Conservation (phyloP, 2,329 filamentous ascomycete genomes). For the Alternaria sp. region DNA sequence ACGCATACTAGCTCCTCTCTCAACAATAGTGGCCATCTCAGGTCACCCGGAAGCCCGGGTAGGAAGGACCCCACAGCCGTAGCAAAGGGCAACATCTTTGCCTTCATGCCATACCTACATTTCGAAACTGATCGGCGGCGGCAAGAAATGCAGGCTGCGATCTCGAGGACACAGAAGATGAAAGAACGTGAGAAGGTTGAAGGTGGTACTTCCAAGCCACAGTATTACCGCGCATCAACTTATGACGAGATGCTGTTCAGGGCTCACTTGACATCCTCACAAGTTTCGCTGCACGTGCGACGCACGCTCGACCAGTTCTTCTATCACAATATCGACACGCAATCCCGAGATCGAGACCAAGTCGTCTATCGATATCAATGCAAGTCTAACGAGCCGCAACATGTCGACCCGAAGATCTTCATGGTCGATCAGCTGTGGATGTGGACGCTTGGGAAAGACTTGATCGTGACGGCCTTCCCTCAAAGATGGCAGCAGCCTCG, state of each 20-base stretch:
- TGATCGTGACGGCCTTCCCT: slow-evolving; percentile 67
- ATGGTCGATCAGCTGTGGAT: slow-evolving; percentile 76
- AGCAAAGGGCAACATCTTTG: slow-evolving; percentile 47
- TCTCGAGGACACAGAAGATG: slow-evolving; percentile 45
- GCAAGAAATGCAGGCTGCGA: slow-evolving; percentile 64
- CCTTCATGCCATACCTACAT: slow-evolving; percentile 70
- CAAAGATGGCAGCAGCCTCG: slow-evolving; percentile 66
- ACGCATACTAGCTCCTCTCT: slow-evolving; percentile 32
- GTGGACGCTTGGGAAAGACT: slow-evolving; percentile 64
- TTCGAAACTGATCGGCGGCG: slow-evolving; percentile 66
- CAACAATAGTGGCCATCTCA: slow-evolving; percentile 32
- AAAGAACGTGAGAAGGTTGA: slow-evolving; percentile 29
- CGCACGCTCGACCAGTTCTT: slow-evolving; percentile 71
- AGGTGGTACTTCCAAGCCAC: slow-evolving; percentile 21
- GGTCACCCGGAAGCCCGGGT: slow-evolving; percentile 47
- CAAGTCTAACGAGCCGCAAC: slow-evolving; percentile 37
- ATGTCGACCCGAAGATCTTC: slow-evolving; percentile 64
- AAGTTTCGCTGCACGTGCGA: slow-evolving; percentile 62
- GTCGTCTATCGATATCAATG: slow-evolving; percentile 68
- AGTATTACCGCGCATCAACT: slow-evolving; percentile 32
- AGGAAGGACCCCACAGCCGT: slow-evolving; percentile 41
- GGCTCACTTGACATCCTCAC: slow-evolving; percentile 56
- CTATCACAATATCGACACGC: slow-evolving; percentile 69
- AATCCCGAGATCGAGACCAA: slow-evolving; percentile 66
- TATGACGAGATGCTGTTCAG: slow-evolving; percentile 57